Percentiles rank a stretch among this genome's conserved stretches.
phyloP scores from a whole-genome alignment of 352 stramenopile genomes.

The Phytophthora sojae region DNA sequence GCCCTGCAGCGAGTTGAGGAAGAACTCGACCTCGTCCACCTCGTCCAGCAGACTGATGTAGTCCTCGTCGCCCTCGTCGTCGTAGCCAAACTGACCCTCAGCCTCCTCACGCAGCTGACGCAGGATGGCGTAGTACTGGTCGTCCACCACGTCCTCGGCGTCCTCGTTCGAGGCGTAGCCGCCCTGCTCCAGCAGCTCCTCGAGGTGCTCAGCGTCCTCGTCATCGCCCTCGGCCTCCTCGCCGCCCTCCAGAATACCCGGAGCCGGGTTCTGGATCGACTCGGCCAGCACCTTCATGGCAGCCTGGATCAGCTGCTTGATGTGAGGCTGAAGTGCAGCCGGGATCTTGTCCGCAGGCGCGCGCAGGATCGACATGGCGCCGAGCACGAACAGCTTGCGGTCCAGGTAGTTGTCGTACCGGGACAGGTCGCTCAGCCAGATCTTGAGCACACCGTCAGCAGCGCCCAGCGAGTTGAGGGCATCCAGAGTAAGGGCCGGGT shows the following conservation, averaged over 20 bases:
- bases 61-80: conserved; percentile 94
- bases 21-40: conserved; percentile 93
- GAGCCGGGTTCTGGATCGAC: conserved; percentile 64
- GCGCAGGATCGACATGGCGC: conserved; percentile 92
- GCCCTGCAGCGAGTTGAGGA: conserved; percentile 89
- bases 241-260: conserved; percentile 68
- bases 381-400: conserved; percentile 94
- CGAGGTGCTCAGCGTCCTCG: conserved; percentile 69
- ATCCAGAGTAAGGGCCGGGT: conserved; percentile 89
- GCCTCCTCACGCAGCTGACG: conserved; percentile 93
- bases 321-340: conserved; percentile 86
- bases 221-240: conserved; percentile 68
- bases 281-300: conserved; percentile 88
- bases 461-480: conserved; percentile 90
- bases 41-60: conserved; percentile 93
- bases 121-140: conserved; percentile 95
- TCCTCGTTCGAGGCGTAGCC: conserved; percentile 91
- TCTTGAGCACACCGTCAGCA: conserved; percentile 90
- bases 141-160: conserved; percentile 94
- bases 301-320: conserved; percentile 88
- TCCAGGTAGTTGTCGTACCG: conserved; percentile 87
- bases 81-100: conserved; percentile 67
- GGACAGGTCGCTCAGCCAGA: conserved; percentile 92
- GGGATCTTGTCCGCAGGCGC: conserved; percentile 85
- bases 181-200: conserved; percentile 91